phyloP scores from a whole-genome alignment of 1,284 basidiomycete species.

The Sanghuangporus sanghuang region DNA sequence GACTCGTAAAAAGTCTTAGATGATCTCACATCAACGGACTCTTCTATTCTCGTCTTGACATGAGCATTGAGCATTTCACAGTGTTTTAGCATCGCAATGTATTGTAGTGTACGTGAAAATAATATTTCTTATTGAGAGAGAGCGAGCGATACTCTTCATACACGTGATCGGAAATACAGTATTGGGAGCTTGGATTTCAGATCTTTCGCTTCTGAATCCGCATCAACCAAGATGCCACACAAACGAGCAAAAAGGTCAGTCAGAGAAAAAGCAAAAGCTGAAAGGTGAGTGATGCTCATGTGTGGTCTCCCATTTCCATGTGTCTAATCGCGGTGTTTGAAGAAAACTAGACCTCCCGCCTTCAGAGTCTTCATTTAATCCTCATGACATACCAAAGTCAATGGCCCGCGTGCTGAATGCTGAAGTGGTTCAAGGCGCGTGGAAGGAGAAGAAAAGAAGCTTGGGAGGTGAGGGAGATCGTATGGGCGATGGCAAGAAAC shows the following conservation, averaged over 20 bases:
- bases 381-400: conserved; percentile 57
- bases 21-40: neutral
- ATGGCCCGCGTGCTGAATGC: conserved; percentile 60
- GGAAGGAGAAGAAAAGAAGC: conserved; percentile 43
- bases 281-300: conserved; percentile 4
- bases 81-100: neutral
- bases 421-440: conserved; percentile 48
- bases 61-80: neutral
- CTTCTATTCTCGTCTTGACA: neutral
- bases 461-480: conserved; percentile 28
- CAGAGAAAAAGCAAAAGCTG: conserved; percentile 14
- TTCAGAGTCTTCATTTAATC: conserved; percentile 29
- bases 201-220: neutral
- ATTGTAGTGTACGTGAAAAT: neutral
- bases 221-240: conserved; percentile 22
- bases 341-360: conserved; percentile 37
- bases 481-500: conserved; percentile 31
- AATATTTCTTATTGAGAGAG: neutral
- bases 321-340: neutral
- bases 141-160: too few relatives aligned
- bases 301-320: neutral
- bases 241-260: conserved; percentile 22
- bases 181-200: too few relatives aligned
- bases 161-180: too few relatives aligned
- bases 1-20: conserved; percentile 11